Base-by-base conservation (phyloP, 768 basidiomycete species). In the Serendipita vermifera region DNA sequence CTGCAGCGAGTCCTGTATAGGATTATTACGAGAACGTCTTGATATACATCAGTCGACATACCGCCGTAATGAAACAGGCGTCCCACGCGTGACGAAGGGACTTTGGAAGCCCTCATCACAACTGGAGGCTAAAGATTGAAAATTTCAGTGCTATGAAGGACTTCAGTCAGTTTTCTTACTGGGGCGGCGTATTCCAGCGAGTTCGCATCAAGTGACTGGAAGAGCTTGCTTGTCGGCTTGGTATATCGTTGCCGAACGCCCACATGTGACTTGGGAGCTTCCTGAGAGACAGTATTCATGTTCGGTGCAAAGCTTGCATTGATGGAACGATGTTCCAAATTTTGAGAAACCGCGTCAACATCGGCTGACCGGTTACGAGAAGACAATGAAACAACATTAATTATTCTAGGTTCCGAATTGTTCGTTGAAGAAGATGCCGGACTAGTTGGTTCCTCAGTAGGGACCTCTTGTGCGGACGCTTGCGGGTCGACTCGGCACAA, bases 31-130 rank as follows among this genome's bases (percentile, higher is more conserved):
- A 5, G n/a, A 33, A 32, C 24, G 63, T 33, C 29, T 7, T 56
- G 32, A 31, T 2, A 35, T 3, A 22, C 15, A 22, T 3, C 2
- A 33, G 36, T 11, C 24, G 32, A 63, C 75, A 41, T 64, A 85
- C 93, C 88, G 62, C 94, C 94, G 58, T 98, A 97, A 62, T 98
- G 94, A 61, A 98, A 87, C 5, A 98, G 65, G 14, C 93, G 77
- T 3, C 90, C 93, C 6, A 98, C 73, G 9, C 84, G 77, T 0
- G 92, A 94, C 0, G 90, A 87, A 14, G 94, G 94, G 0, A 98
- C 91, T 66, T 79, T 87, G 3, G 92, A 94, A 0, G 90, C 67
- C 27, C 66, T 66, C 24, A 73, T 62, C 3, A 29, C 29, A 5
- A 51, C 22, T 2, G 46, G 3, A n/a, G 20, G 24, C 46, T 51